These are phyloP conservation scores for Botryotinia globosa DNA, from an alignment of 2,329 filamentous ascomycete genomes.

Conservation along the genomic window DNA sequence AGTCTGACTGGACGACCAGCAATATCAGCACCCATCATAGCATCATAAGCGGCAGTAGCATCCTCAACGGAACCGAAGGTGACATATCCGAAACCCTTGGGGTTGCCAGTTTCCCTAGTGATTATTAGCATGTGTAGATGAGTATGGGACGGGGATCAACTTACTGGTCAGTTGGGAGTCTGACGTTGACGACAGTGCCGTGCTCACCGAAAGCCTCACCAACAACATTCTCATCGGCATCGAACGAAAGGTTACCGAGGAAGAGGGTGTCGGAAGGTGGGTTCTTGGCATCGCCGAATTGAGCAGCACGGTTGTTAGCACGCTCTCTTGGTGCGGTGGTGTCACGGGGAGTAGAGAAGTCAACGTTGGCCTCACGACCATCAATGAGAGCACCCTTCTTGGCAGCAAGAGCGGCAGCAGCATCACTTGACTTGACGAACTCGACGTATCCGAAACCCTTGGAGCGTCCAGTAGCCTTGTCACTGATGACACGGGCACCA, in stretches of 20 bases:
- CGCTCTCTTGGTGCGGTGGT: conserved; percentile 48
- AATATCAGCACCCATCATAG: conserved; percentile 61
- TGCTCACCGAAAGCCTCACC: conserved; percentile 61
- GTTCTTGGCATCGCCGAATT: conserved; percentile 63
- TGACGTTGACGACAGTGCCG: conserved; percentile 62
- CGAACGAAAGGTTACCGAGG: conserved; percentile 69
- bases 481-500: conserved; percentile 64
- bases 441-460: conserved; percentile 76
- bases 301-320: conserved; percentile 49
- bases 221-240: conserved; percentile 62
- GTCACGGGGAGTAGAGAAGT: conserved; percentile 63
- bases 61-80: conserved; percentile 66
- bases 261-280: conserved; percentile 67
- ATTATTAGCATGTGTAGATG: conserved; percentile 31
- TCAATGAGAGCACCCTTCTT: conserved; percentile 66
- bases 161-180: conserved; percentile 64
- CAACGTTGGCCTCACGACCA: conserved; percentile 65
- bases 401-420: conserved; percentile 60
- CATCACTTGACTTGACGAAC: conserved; percentile 58
- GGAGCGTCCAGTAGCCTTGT: conserved; percentile 63
- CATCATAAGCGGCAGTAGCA: conserved; percentile 60
- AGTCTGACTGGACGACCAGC: conserved; percentile 64
- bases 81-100: conserved; percentile 74
- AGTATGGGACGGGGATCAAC: conserved; percentile 24
- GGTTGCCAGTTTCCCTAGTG: conserved; percentile 56